These are phyloP conservation scores for Xylaria hypoxylon DNA, from an alignment of 2,329 filamentous ascomycete genomes.

Conservation along the genomic window DNA sequence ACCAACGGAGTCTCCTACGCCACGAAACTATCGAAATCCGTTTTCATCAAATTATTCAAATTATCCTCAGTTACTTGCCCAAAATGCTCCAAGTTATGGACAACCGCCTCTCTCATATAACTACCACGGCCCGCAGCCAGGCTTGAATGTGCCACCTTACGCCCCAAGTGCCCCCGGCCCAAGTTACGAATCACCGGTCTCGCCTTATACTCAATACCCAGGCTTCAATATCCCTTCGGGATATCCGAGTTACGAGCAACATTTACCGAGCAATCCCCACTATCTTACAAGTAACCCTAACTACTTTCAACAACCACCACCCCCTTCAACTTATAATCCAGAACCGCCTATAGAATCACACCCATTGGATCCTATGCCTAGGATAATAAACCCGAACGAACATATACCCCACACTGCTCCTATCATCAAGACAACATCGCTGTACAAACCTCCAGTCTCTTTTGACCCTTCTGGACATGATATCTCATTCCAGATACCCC, in stretches of 20 bases:
- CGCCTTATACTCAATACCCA: conserved; percentile 2
- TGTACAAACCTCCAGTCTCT: conserved; percentile 8
- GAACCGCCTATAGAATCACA: background rate
- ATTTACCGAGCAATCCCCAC: background rate
- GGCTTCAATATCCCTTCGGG: background rate
- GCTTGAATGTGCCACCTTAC: conserved; percentile 5
- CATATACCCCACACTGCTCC: background rate
- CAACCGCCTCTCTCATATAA: background rate
- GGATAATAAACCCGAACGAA: background rate
- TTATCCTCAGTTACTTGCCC: background rate
- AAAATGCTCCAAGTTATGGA: background rate
- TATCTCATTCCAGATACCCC: conserved; percentile 19
- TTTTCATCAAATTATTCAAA: no score
- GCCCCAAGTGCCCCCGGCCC: background rate
- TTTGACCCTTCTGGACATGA: conserved; percentile 21
- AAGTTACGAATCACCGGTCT: background rate
- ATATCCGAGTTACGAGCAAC: conserved; percentile 8
- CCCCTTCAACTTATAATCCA: background rate
- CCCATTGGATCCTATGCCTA: background rate
- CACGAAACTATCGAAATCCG: no score
- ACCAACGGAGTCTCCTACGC: background rate
- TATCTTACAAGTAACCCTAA: background rate
- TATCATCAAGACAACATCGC: background rate
- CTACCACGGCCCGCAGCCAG: background rate
- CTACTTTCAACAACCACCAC: conserved; percentile 7